Conservation (phyloP, 73 alveolate genomes). For the Paramecium pentaurelia region DNA sequence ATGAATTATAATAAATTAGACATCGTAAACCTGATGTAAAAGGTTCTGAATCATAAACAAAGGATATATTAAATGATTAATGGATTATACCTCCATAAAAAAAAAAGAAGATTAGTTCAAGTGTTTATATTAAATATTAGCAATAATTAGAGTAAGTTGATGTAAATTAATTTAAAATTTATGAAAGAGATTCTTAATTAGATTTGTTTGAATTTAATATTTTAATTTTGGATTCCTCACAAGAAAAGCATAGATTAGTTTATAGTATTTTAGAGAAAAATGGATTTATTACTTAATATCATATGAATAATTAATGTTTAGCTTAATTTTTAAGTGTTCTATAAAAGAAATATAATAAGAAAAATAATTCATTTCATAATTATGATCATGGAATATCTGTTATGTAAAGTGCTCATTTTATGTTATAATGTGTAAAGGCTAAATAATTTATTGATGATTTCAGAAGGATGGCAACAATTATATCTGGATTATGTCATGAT, state of each 20-base stretch:
- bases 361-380: slow-evolving; percentile 58
- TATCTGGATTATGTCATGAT: slow-evolving; percentile 63
- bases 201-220: slow-evolving; percentile 57
- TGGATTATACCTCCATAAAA: background rate
- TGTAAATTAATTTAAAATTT: background rate
- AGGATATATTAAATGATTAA: background rate
- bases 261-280: slow-evolving; percentile 39
- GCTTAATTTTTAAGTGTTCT: slow-evolving; percentile 41
- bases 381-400: slow-evolving; percentile 64
- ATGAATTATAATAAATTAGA: background rate
- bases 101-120: background rate
- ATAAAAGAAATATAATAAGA: slow-evolving; percentile 38
- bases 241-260: slow-evolving; percentile 35
- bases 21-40: slow-evolving; percentile 19
- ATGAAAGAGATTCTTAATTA: background rate
- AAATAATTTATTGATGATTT: slow-evolving; percentile 30
- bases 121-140: background rate
- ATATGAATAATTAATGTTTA: background rate
- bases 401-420: slow-evolving; percentile 50
- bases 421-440: background rate
- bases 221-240: background rate
- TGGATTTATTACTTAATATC: slow-evolving; percentile 8
- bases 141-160: background rate
- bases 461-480: slow-evolving; percentile 12
- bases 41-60: background rate